Conservation (phyloP, 257 asterid genomes). For the Fraxinus pennsylvanica region DNA sequence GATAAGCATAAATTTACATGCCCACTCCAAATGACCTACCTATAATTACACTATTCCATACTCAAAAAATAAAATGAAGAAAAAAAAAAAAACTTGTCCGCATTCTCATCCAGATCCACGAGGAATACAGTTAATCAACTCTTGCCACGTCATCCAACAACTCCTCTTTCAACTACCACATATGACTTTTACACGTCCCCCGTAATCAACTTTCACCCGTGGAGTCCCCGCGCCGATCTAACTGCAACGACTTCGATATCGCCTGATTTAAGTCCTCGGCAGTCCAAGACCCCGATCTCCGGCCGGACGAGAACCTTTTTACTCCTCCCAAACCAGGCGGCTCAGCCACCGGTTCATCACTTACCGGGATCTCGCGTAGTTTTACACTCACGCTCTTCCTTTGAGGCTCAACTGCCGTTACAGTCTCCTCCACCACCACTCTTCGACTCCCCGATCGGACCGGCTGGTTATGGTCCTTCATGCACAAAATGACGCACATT, state of each 20-base stretch:
- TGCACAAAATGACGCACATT: conserved; percentile 48
- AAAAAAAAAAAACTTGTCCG: background rate
- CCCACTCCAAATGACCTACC: background rate
- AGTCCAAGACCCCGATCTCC: conserved; percentile 57
- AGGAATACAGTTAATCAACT: background rate
- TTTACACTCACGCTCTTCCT: conserved; percentile 40
- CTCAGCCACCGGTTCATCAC: conserved; percentile 41
- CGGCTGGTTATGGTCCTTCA: conserved; percentile 32
- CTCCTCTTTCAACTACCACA: conserved; percentile 12
- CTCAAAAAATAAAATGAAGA: background rate
- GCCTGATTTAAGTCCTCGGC: conserved; percentile 52
- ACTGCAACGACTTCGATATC: conserved; percentile 19
- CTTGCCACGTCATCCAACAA: conserved; percentile 18
- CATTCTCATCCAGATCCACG: background rate
- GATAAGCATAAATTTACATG: background rate
- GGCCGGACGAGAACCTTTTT: conserved; percentile 67
- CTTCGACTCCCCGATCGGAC: conserved; percentile 36
- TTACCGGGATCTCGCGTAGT: conserved; percentile 32
- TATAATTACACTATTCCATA: background rate
- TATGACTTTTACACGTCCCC: conserved; percentile 23
- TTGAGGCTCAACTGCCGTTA: conserved; percentile 32
- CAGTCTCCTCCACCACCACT: conserved; percentile 29
- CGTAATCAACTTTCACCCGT: conserved; percentile 25
- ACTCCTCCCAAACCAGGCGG: conserved; percentile 70
- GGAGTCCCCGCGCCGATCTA: conserved; percentile 34